A percentile compares a stretch with the other conserved stretches of the same genome.
These are phyloP conservation scores for Fusarium foetens DNA, from an alignment of 2,329 filamentous ascomycete species.

Conservation along the genomic window DNA sequence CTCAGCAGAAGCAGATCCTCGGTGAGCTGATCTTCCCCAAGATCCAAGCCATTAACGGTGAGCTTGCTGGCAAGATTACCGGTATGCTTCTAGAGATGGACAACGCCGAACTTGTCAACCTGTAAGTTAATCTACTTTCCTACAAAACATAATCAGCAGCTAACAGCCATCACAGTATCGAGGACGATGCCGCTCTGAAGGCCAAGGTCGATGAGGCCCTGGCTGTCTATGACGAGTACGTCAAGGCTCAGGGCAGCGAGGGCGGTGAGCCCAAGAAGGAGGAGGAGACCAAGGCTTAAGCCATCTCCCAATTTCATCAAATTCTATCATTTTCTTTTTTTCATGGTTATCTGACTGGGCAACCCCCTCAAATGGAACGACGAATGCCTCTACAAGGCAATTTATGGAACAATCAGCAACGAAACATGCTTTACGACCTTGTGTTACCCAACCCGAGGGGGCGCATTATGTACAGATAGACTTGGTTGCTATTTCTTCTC, in stretches of 20 bases:
- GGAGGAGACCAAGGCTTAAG: slow-evolving; percentile 57
- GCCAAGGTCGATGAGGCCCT: slow-evolving; percentile 98
- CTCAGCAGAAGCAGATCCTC: slow-evolving; percentile 98
- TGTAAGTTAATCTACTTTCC: slow-evolving; percentile 72
- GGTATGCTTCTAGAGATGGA: slow-evolving; percentile 99
- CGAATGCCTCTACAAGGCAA: slow-evolving; percentile 35
- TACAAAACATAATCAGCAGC: slow-evolving; percentile 32
- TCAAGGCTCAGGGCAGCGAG: slow-evolving; percentile 78
- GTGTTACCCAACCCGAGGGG: slow-evolving; percentile 40
- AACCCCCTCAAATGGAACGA: slow-evolving; percentile 43
- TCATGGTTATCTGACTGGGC: slow-evolving; percentile 45
- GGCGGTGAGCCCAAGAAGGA: slow-evolving; percentile 61
- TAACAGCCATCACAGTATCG: slow-evolving; percentile 69
- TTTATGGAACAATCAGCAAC: slow-evolving; percentile 44
- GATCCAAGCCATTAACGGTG: slow-evolving; percentile 93
- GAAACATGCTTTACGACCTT: slow-evolving; percentile 45
- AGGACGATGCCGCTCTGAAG: slow-evolving; percentile 88
- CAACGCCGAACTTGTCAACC: slow-evolving; percentile 89
- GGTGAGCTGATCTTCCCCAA: slow-evolving; percentile 99
- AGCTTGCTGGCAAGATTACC: slow-evolving; percentile 98
- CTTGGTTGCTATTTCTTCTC: slow-evolving; percentile 53
- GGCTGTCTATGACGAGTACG: slow-evolving; percentile 97
- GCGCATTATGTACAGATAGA: slow-evolving; percentile 56
- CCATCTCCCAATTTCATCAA: slow-evolving; percentile 9
- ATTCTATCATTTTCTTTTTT: slow-evolving; percentile 45